Evolutionary conservation across 2,329 filamentous ascomycete species (phyloP).

Genomic region (Stachybotrys echinatus): DNA sequence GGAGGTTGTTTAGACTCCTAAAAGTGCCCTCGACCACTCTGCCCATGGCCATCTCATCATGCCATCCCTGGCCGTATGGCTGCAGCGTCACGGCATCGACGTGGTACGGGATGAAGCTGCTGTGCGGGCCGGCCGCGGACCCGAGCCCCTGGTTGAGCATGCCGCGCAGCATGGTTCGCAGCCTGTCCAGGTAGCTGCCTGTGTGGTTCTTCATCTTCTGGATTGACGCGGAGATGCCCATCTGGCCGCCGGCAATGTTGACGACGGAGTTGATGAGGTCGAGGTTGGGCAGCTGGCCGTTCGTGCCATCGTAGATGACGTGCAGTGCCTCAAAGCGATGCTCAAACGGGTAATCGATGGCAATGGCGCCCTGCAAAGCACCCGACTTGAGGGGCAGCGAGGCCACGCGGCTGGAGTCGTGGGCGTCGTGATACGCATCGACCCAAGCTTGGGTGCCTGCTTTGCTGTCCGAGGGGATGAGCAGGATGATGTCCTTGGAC

Average conservation of each 20-base stretch:
- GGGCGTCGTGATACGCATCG: constrained; percentile 91
- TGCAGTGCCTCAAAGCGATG: constrained; percentile 83
- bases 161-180: constrained; percentile 83
- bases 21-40: constrained; percentile 86
- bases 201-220: constrained; percentile 85
- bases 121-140: constrained; percentile 85
- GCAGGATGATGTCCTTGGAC: constrained; percentile 96
- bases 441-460: constrained; percentile 95
- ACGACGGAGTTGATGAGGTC: constrained; percentile 94
- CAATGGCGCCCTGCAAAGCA: constrained; percentile 84
- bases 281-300: constrained; percentile 91
- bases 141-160: constrained; percentile 91
- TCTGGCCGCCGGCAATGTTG: constrained; percentile 81
- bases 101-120: constrained; percentile 95
- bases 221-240: constrained; percentile 78
- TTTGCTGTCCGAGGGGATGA: constrained; percentile 83
- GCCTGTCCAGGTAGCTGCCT: constrained; percentile 73
- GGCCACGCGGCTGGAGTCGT: constrained; percentile 64
- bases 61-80: constrained; percentile 86
- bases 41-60: constrained; percentile 95
- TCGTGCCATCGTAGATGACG: constrained; percentile 90
- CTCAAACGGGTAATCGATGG: constrained; percentile 87
- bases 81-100: constrained; percentile 93
- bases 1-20: constrained; percentile 88
- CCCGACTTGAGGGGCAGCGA: constrained; percentile 86